Percentiles rank a stretch among this genome's conserved stretches.
Conservation (phyloP, 2,329 filamentous ascomycete species). For the Penicillium sp. region DNA sequence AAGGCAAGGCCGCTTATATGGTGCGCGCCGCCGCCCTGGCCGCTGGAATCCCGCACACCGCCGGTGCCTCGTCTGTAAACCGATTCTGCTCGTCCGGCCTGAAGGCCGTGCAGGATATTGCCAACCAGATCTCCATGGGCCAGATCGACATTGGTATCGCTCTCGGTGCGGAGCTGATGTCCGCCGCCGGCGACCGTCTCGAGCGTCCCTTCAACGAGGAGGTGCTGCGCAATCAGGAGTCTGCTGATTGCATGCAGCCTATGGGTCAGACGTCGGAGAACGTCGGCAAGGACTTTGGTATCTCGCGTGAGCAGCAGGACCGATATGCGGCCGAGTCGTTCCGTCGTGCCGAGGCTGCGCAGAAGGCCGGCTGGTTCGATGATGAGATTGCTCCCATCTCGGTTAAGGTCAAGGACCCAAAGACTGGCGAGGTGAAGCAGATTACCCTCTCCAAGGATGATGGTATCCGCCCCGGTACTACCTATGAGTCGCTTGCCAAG, state of each 20-base stretch:
- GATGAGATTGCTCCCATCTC: constrained; percentile 92
- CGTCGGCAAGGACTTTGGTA: constrained; percentile 84
- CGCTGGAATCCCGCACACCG: constrained; percentile 90
- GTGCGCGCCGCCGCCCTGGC: constrained; percentile 82
- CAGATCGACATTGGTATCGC: constrained; percentile 86
- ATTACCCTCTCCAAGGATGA: constrained; percentile 83
- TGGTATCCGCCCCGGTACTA: constrained; percentile 87
- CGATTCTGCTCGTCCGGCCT: constrained; percentile 97
- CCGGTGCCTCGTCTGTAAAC: constrained; percentile 78
- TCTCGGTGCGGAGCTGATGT: constrained; percentile 88
- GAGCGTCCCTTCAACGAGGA: constrained; percentile 73
- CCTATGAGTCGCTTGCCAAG: constrained; percentile 76
- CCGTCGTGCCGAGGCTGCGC: constrained; percentile 79
- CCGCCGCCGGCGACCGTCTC: constrained; percentile 66
- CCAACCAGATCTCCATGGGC: constrained; percentile 76
- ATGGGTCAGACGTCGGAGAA: constrained; percentile 99
- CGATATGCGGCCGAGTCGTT: constrained; percentile 83
- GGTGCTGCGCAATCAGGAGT: constrained; percentile 72
- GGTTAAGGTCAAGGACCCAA: constrained; percentile 77
- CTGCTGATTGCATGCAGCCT: constrained; percentile 81
- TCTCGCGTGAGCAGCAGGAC: constrained; percentile 78
- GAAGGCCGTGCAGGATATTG: constrained; percentile 92
- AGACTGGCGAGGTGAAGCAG: constrained; percentile 73
- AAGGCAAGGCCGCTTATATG: constrained; percentile 85
- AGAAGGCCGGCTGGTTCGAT: constrained; percentile 86